Evolutionary conservation across 148 eudicot genomes (phyloP), one percentile per base, ranked within the genome.

Genomic region (Cornus florida): DNA sequence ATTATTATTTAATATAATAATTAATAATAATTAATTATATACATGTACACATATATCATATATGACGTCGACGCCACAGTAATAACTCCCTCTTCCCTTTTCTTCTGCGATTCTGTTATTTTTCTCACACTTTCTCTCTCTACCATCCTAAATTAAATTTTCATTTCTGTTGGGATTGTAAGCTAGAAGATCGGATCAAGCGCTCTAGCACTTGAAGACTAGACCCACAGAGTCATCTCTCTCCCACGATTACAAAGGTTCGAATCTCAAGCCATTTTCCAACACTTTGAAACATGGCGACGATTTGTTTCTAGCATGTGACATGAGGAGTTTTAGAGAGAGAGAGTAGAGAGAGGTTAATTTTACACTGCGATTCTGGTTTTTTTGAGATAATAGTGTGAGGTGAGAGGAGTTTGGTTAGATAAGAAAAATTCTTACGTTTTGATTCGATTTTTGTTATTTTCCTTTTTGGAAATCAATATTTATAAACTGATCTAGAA

Each of bases 151-250:
- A 20, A 38, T 3, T 41, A 38, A 66, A 38, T 35, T 24, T 43
- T 23, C 17, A 28, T 75, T 16, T 31, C 35, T 85, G 75, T 84
- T 73, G 91, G 87, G 89, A 88, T 88, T 81, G 83, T 19, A 75
- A 81, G 79, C 65, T 20, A 67, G 88, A 88, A 88, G 89, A 90
- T 88, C 88, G 86, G 91, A 87, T 88, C 89, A 35, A 85, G 87
- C 39, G 88, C 84, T 76, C 19, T 53, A 6, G 53, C 77, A 71
- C 76, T 71, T 76, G 33, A 79, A 74, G 81, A 79, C 84, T 75
- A 67, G 70, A 31, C 39, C 62, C 70, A 67, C 22, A 0, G n/a
- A 23, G 38, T 35, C 38, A 35, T 35, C 2, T 59, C 68, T 60
- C 77, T 32, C 46, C 66, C 65, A 43, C 66, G 76, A 70, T 56